Base-by-base conservation (phyloP, 176 grass and related monocot genomes). In the Aegilops umbellulata region DNA sequence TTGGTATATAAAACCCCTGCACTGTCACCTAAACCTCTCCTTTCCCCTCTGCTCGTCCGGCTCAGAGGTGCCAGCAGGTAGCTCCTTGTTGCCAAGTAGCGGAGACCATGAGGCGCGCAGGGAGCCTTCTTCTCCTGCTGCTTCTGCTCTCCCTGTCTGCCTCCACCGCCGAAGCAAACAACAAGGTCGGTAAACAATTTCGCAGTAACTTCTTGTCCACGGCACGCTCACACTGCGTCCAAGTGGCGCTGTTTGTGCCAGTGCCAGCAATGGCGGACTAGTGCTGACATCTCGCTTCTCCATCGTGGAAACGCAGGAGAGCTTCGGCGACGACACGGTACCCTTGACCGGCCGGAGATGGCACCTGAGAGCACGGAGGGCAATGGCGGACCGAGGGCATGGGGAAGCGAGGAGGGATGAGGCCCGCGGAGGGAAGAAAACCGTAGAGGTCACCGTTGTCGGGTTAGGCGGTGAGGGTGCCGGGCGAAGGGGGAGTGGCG, bases 1-100 rank as follows among this genome's bases (percentile, higher is more conserved):
- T 3, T n/a, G n/a, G 3, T 46, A 44, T 90, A 91, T 84, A 84
- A 91, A 91, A 75, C 81, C 89, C 85, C 69, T 70, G 35, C 36
- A 64, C 49, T 60, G 36, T 42, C 82, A 81, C 20, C 47, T 88
- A 70, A 84, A 77, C 89, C 82, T 91, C 81, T 81, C 77, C 69
- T 91, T 91, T 73, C 41, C 34, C 2, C 58, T 47, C 6, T 42
- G 57, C 46, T 73, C 65, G 53, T 73, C 65, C 41, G 42, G 19
- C 29, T 86, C 83, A 62, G 81, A 87, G 67, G 60, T 39, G 60
- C 49, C 31, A 1, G 76, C 81, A 62, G 41, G 71, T 10, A 68
- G 53, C 62, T 86, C 23, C 27, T 27, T 41, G 13, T 3, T 44
- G 44, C 65, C 11, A 24, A 3, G 67, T 32, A 38, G 26, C 5